These are phyloP conservation scores for Hypoxylon crocopeplum DNA, from an alignment of 495 filamentous ascomycete genomes.

Conservation along the genomic window DNA sequence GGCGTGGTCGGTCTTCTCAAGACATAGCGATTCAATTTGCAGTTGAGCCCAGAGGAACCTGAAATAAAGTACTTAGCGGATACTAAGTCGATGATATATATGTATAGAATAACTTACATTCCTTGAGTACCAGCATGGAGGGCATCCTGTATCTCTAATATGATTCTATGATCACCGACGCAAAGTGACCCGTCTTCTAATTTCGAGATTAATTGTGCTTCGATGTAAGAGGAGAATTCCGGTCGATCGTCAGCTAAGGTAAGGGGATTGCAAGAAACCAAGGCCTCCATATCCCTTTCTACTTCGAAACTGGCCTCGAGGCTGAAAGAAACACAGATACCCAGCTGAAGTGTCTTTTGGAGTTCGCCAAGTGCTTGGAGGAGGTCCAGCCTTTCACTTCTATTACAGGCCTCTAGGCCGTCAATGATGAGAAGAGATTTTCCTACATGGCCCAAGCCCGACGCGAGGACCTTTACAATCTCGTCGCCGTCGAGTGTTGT, in stretches of 20 bases:
- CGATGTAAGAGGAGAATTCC: slow-evolving; percentile 45
- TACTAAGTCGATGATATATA: background rate
- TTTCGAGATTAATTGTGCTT: slow-evolving; percentile 37
- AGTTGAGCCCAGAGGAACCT: slow-evolving; percentile 50
- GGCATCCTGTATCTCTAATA: slow-evolving; percentile 42
- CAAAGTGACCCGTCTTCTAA: slow-evolving; percentile 36
- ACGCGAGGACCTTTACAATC: background rate
- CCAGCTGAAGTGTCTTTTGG: background rate
- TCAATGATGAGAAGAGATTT: background rate
- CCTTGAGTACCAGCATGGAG: slow-evolving; percentile 39
- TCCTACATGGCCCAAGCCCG: background rate
- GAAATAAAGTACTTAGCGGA: background rate
- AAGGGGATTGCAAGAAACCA: slow-evolving; percentile 18
- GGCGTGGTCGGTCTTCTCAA: slow-evolving; percentile 43
- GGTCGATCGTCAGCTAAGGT: slow-evolving; percentile 44
- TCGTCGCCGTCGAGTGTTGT: background rate
- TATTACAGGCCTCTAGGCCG: background rate
- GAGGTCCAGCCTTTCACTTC: background rate
- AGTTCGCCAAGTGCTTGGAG: background rate
- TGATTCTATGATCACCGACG: slow-evolving; percentile 42
- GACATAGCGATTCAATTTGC: slow-evolving; percentile 47
- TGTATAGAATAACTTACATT: slow-evolving; percentile 29
- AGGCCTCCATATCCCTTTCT: slow-evolving; percentile 14
- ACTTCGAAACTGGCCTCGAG: slow-evolving; percentile 28
- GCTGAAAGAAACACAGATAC: slow-evolving; percentile 40